Base-by-base conservation (phyloP, 176 grass and related monocot species). In the Poa annua region DNA sequence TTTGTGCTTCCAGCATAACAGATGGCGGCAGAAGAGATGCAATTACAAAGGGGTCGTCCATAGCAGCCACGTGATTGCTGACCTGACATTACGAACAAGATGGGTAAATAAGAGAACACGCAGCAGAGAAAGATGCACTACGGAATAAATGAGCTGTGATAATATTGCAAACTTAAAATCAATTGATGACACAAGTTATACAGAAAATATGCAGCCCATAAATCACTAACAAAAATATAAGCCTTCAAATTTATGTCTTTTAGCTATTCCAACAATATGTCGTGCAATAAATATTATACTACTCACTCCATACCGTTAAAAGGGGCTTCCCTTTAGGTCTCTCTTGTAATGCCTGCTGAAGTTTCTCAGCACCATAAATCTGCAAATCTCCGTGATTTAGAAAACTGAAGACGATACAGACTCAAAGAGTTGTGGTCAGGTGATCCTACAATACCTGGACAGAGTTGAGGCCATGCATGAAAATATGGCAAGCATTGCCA, bases 21-120 rank as follows among this genome's bases (percentile, higher is more conserved):
- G 92, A 92, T 83, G 93, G 92, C 32, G 91, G 96, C 39, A 98
- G 78, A 39, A 98, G 85, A 16, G 93, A 98, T 2, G 93, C 96
- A 26, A 98, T 98, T 42, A 98, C 80, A 2, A 98, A 91, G 8
- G 96, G 96, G 12, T 98, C 96, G 80, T 98, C 96, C 62, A 98
- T 86, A 74, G 93, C 88, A 33, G 96, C 96, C 41, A 98, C 96
- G 71, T 98, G 96, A 88, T 98, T 98, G 73, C 96, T 98, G 70
- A 91, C 96, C 96, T 98, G 82, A 68, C 56, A 87, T 74, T 81
- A 86, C 6, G 65, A 42, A 80, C 3, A 71, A 48, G 60, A 85
- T 3, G 13, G 25, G 26, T 33, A 16, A 77, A 14, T 50, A 84
- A 25, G 38, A 63, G 14, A 80, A 20, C 10, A 33, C 70, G 62